Base-by-base conservation (phyloP, 345 rosid species). In the Melastoma malabathricum region DNA sequence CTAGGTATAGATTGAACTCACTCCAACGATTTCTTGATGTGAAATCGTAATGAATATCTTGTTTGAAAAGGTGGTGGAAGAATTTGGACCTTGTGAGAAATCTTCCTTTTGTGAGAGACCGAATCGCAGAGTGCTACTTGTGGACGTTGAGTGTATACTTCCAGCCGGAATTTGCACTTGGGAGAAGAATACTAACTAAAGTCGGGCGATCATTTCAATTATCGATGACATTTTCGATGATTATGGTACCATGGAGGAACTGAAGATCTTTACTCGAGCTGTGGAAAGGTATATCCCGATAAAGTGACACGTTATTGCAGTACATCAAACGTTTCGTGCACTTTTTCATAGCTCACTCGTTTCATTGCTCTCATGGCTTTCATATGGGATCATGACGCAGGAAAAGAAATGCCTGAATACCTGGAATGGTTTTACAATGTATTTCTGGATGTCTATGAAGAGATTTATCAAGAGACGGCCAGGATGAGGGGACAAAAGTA, bases 221-320 rank as follows among this genome's bases (percentile, higher is more conserved):
- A 15, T 58, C 3, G 68, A 64, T 41, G 58, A 64, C 15, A 64
- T 51, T 1, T 64, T 45, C 16, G 63, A 64, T 57, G 39, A 15
- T 9, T 52, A 46, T 47, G 57, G 62, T 15, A 51, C 67, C 0
- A 9, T 59, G 6, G 51, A 59, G 44, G 66, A 62, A 43, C 49
- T 48, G 0, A 16, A 55, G 44, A 13, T 48, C 14, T 15, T 62
- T 23, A 51, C 57, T 3, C 13, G 17, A n/a, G 54, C 53, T 4
- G 3, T 47, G 47, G 61, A 47, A 31, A 57, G 61, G 61, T 22
- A 22, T 22, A 22, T 22, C 25, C 25, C 2, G 25, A 22, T 22
- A 22, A 22, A 22, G 4, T 22, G 25, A 1, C 25, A 4, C 25
- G 25, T 22, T 22, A 22, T 22, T 22, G 25, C 25, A 22, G 25